Percentiles rank a stretch among this genome's conserved stretches.
Evolutionary conservation across 2,329 filamentous ascomycete species (phyloP).

Genomic region (Nemania abortiva): DNA sequence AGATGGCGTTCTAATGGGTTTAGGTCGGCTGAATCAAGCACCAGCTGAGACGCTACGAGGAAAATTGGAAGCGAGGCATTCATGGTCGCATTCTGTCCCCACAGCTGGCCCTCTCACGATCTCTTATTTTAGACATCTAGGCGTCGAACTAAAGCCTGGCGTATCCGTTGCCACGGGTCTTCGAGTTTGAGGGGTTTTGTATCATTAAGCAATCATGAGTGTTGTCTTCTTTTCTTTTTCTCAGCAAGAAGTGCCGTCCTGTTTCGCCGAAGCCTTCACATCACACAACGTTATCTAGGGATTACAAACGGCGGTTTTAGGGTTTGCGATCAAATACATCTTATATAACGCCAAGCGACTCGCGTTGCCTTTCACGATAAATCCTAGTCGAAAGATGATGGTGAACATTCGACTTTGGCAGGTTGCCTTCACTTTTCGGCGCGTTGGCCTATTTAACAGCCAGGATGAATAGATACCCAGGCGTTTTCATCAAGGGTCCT

Average conservation of each 20-base stretch:
- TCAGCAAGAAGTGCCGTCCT: background rate
- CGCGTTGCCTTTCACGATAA: background rate
- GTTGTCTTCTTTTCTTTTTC: background rate
- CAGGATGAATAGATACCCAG: background rate
- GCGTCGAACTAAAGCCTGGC: background rate
- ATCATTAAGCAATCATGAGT: background rate
- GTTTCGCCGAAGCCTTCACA: background rate
- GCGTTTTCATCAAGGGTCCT: background rate
- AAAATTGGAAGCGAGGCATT: slow-evolving; percentile 8
- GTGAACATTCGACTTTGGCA: background rate
- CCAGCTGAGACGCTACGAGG: slow-evolving; percentile 8
- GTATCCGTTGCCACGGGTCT: background rate
- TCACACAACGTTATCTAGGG: background rate
- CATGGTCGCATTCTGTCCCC: background rate
- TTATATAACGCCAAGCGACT: background rate
- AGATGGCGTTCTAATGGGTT: slow-evolving; percentile 26
- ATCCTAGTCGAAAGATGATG: background rate
- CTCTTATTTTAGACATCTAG: background rate
- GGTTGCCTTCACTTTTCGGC: background rate
- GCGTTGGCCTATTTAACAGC: background rate
- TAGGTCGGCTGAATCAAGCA: slow-evolving; percentile 11
- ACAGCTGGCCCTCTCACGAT: background rate
- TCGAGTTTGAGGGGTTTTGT: background rate
- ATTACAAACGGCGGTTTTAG: background rate
- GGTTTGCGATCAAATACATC: background rate